phyloP scores from a whole-genome alignment of 345 rosid species.

The Noccaea bulbosa region DNA sequence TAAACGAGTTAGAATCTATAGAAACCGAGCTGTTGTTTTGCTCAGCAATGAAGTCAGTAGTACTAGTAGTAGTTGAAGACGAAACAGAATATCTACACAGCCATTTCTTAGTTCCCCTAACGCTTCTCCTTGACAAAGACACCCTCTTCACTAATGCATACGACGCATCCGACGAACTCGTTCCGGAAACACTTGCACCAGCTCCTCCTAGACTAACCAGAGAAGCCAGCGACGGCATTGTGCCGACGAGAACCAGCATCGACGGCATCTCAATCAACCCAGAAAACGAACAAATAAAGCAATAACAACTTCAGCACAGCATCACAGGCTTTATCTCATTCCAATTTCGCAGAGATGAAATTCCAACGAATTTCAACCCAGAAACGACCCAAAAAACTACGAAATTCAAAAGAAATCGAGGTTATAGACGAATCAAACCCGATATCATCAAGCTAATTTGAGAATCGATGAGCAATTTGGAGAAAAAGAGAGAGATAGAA shows the following conservation, averaged over 20 bases:
- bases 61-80: slow-evolving; percentile 43
- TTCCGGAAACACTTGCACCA: slow-evolving; percentile 50
- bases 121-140: slow-evolving; percentile 53
- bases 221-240: slow-evolving; percentile 81
- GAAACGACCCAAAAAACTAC: slow-evolving; percentile 6
- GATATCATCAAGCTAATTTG: slow-evolving; percentile 14
- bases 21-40: slow-evolving; percentile 57
- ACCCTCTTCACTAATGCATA: slow-evolving; percentile 66
- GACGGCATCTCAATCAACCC: slow-evolving; percentile 49
- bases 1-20: slow-evolving; percentile 53
- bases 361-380: slow-evolving; percentile 9
- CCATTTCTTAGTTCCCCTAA: slow-evolving; percentile 62
- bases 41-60: slow-evolving; percentile 75
- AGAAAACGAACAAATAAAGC: slow-evolving; percentile 13
- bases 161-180: slow-evolving; percentile 52
- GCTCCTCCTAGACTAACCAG: slow-evolving; percentile 57
- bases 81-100: slow-evolving; percentile 83
- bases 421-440: slow-evolving; percentile 23
- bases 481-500: background rate
- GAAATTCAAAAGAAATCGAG: slow-evolving; percentile 12
- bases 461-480: slow-evolving; percentile 14
- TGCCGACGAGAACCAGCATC: slow-evolving; percentile 75
- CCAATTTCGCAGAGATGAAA: slow-evolving; percentile 20
- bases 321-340: slow-evolving; percentile 27
- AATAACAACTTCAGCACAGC: slow-evolving; percentile 25